A percentile compares a stretch with the other conserved stretches of the same genome.
Evolutionary conservation across 768 basidiomycete species (phyloP).

Genomic region (Suillus alpinus): DNA sequence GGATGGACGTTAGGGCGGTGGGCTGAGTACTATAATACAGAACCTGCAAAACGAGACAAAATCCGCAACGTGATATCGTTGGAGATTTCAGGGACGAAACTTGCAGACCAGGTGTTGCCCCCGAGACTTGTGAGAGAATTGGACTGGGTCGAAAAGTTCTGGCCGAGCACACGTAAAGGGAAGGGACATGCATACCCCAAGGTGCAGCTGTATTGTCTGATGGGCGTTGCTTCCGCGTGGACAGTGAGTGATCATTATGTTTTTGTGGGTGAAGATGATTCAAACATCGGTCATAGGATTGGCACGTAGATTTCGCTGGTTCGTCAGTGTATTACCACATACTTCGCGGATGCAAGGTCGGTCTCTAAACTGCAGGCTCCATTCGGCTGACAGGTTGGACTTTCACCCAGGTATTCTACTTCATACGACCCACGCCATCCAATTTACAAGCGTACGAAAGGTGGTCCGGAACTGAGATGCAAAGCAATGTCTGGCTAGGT

Average conservation of each 20-base stretch:
- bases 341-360: slow-evolving; percentile 77
- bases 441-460: slow-evolving; percentile 89
- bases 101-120: slow-evolving; percentile 77
- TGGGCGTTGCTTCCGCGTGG: slow-evolving; percentile 93
- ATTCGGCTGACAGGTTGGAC: background rate
- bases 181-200: slow-evolving; percentile 81
- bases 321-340: slow-evolving; percentile 98
- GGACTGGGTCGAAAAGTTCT: slow-evolving; percentile 97
- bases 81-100: slow-evolving; percentile 83
- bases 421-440: slow-evolving; percentile 82
- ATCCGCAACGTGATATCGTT: slow-evolving; percentile 94
- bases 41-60: slow-evolving; percentile 71
- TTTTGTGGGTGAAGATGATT: background rate
- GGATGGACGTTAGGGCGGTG: slow-evolving; percentile 91
- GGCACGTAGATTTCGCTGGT: slow-evolving; percentile 98
- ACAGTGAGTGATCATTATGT: slow-evolving; percentile 58
- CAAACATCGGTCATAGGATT: slow-evolving; percentile 57
- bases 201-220: slow-evolving; percentile 94
- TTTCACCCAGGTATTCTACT: slow-evolving; percentile 79
- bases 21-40: slow-evolving; percentile 80
- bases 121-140: slow-evolving; percentile 83
- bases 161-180: slow-evolving; percentile 78
- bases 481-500: slow-evolving; percentile 87
- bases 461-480: slow-evolving; percentile 92
- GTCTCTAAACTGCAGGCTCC: slow-evolving; percentile 8